phyloP scores from a whole-genome alignment of 768 basidiomycete species.

The Sutorius australiensis region DNA sequence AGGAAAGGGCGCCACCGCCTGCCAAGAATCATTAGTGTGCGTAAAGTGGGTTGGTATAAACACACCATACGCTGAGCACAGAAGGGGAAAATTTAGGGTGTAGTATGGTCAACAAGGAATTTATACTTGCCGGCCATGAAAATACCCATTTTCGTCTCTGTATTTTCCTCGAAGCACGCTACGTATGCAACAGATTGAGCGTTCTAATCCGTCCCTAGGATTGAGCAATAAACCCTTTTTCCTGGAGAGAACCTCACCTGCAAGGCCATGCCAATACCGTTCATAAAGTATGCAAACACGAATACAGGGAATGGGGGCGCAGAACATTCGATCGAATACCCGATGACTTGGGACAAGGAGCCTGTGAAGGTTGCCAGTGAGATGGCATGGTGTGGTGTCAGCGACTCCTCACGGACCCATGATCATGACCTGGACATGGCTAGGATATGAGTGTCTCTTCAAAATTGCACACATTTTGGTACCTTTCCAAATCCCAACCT shows the following conservation, averaged over 20 bases:
- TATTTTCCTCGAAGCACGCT: constrained; percentile 51
- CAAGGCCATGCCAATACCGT: constrained; percentile 49
- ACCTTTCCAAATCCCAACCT: constrained; percentile 43
- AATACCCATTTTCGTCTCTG: constrained; percentile 65
- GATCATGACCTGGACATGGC: constrained; percentile 35
- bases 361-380: constrained; percentile 32
- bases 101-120: no score
- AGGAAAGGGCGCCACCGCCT: constrained; percentile 47
- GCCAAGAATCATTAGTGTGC: not conserved
- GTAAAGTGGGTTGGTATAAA: not conserved
- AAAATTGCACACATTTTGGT: not conserved
- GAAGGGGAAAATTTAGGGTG: not conserved
- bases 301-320: constrained; percentile 65
- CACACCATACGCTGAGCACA: constrained; percentile 12
- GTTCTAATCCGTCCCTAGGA: constrained; percentile 40
- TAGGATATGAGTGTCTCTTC: not conserved
- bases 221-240: not conserved
- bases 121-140: constrained; percentile 44
- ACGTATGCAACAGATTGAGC: constrained; percentile 73
- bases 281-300: constrained; percentile 43
- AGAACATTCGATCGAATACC: constrained; percentile 50
- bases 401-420: constrained; percentile 26
- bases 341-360: constrained; percentile 48
- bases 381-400: no score
- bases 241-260: constrained; percentile 30